These are phyloP conservation scores for Cyclotella atomus DNA, from an alignment of 108 stramenopile genomes.

Conservation along the genomic window DNA sequence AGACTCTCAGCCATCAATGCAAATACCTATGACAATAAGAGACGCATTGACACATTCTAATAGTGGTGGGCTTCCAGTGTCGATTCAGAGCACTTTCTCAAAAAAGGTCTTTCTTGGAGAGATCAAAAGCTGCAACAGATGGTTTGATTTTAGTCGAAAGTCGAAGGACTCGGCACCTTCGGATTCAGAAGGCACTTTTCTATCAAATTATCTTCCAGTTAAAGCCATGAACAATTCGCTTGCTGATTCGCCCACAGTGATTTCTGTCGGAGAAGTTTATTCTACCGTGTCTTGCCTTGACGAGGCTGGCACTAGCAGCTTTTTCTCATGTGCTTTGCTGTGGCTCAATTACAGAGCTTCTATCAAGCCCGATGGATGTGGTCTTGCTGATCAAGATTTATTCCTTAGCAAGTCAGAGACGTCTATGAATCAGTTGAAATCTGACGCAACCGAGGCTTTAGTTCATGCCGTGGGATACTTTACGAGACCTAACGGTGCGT, in stretches of 20 bases:
- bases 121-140: constrained; percentile 43
- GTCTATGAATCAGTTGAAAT: constrained; percentile 17
- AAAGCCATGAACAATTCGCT: constrained; percentile 23
- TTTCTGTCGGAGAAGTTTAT: constrained; percentile 29
- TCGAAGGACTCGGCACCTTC: background rate
- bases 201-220: constrained; percentile 13
- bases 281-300: constrained; percentile 30
- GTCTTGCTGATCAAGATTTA: constrained; percentile 32
- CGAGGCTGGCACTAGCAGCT: constrained; percentile 22
- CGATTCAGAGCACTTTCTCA: constrained; percentile 36
- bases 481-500: constrained; percentile 18
- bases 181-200: background rate
- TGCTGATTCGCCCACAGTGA: constrained; percentile 10
- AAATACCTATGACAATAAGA: constrained; percentile 25
- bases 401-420: background rate
- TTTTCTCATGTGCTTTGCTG: constrained; percentile 64
- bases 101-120: constrained; percentile 43
- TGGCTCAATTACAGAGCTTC: constrained; percentile 65
- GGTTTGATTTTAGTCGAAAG: constrained; percentile 26
- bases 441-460: constrained; percentile 20
- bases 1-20: background rate
- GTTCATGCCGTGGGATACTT: constrained; percentile 24
- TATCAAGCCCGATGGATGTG: constrained; percentile 77
- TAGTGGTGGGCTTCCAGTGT: constrained; percentile 13
- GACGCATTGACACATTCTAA: constrained; percentile 13